These are phyloP conservation scores for Cyclotella baltica DNA, from an alignment of 108 stramenopile species.

Conservation along the genomic window DNA sequence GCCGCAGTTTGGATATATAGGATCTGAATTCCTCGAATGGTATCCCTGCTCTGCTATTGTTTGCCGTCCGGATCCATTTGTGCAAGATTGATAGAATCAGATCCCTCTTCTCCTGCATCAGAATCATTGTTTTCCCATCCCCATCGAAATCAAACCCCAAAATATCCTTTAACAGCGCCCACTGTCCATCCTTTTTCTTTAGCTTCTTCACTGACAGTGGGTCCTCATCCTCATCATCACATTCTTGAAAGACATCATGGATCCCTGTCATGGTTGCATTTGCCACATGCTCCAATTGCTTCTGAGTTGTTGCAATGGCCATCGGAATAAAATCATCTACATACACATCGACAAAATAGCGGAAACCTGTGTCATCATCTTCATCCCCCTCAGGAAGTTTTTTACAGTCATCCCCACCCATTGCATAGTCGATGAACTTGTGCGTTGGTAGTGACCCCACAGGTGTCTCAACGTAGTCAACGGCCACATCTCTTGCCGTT, in stretches of 20 bases:
- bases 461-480: background rate
- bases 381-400: background rate
- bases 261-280: conserved; percentile 10
- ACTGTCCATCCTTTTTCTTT: conserved; percentile 3
- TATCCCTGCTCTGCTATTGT: background rate
- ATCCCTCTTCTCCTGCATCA: no score
- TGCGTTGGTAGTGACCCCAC: background rate
- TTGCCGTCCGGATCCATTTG: conserved; percentile 3
- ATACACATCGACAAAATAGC: conserved; percentile 19
- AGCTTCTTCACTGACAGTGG: conserved; percentile 34
- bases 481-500: background rate
- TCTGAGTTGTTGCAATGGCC: conserved; percentile 12
- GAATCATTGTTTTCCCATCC: no score
- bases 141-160: conserved; percentile 8
- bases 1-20: background rate
- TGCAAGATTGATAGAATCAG: background rate
- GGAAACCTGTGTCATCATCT: background rate
- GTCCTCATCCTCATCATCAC: conserved; percentile 4
- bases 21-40: conserved; percentile 17
- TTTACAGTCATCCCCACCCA: background rate
- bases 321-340: conserved; percentile 29
- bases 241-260: conserved; percentile 23
- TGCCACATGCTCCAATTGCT: background rate
- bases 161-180: conserved; percentile 8
- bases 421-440: background rate